Percentiles rank a stretch among this genome's conserved stretches.
Conservation (phyloP, 164 flowering plant species). For the Magnolia changhungtana region DNA sequence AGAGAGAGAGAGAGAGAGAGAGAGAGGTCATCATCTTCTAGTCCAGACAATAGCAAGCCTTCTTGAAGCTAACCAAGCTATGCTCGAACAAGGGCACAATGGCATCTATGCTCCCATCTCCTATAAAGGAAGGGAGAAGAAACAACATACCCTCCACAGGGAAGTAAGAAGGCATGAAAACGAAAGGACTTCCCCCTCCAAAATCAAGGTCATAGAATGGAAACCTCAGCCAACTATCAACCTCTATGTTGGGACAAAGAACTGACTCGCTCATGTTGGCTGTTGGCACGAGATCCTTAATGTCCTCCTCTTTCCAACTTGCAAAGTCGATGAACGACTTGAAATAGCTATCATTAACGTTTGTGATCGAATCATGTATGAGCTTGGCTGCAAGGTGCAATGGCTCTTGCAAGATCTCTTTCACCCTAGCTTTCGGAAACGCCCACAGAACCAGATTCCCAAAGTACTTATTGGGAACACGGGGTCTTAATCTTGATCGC, state of each 20-base stretch:
- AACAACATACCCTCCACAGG: slow-evolving; percentile 36
- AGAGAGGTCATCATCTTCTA: neutral
- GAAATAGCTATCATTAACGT: slow-evolving; percentile 29
- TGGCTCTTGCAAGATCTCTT: slow-evolving; percentile 22
- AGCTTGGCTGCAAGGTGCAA: slow-evolving; percentile 22
- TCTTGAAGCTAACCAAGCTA: slow-evolving; percentile 21
- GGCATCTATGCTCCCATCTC: slow-evolving; percentile 15
- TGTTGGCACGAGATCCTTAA: slow-evolving; percentile 24
- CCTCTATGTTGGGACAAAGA: slow-evolving; percentile 26
- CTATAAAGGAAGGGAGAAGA: slow-evolving; percentile 27
- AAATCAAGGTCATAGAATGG: slow-evolving; percentile 36
- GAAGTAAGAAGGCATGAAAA: neutral
- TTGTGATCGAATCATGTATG: slow-evolving; percentile 24
- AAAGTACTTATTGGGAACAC: slow-evolving; percentile 4
- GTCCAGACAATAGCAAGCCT: slow-evolving; percentile 24
- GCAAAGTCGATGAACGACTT: slow-evolving; percentile 19
- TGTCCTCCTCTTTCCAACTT: slow-evolving; percentile 13
- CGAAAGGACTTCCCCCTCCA: slow-evolving; percentile 28
- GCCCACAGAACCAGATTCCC: slow-evolving; percentile 37
- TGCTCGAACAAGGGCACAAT: slow-evolving; percentile 19
- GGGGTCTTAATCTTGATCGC: slow-evolving; percentile 19
- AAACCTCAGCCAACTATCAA: slow-evolving; percentile 33
- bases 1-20: too few relatives aligned
- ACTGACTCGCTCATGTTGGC: slow-evolving; percentile 18
- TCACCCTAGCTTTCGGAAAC: slow-evolving; percentile 24